Conservation (phyloP, 371 early-diverging fungal genomes). For the Thermomucor indicae-seudaticae region DNA sequence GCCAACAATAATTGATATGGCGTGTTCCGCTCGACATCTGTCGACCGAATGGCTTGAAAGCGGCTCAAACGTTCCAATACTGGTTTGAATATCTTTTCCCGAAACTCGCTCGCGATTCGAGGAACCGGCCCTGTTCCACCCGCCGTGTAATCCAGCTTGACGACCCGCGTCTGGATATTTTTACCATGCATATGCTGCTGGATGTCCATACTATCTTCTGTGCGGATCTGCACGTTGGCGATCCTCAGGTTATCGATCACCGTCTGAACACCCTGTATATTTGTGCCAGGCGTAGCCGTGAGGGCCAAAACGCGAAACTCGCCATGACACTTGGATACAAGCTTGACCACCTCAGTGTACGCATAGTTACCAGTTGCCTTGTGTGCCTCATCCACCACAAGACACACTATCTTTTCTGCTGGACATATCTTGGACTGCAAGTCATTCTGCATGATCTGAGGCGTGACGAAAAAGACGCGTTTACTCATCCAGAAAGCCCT, state of each 20-base stretch:
- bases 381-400: conserved; percentile 95
- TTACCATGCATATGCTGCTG: conserved; percentile 70
- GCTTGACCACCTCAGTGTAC: conserved; percentile 68
- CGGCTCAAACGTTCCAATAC: conserved; percentile 44
- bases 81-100: conserved; percentile 34
- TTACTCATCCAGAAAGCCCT: conserved; percentile 47
- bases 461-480: conserved; percentile 86
- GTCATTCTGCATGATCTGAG: conserved; percentile 89
- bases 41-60: conserved; percentile 33
- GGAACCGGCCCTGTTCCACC: conserved; percentile 40
- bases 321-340: conserved; percentile 42
- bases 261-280: conserved; percentile 70
- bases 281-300: conserved; percentile 88
- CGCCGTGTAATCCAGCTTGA: conserved; percentile 60
- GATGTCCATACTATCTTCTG: conserved; percentile 89
- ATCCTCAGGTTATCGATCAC: conserved; percentile 78
- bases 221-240: conserved; percentile 76
- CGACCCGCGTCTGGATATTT: conserved; percentile 56
- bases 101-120: conserved; percentile 20
- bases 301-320: conserved; percentile 83
- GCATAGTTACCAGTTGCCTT: conserved; percentile 84
- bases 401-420: conserved; percentile 51
- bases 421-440: conserved; percentile 55
- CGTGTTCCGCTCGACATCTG: conserved; percentile 37
- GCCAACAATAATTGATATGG: conserved; percentile 45